Percentiles rank a stretch among this genome's conserved stretches.
Conservation (phyloP, 305 asterid genomes). For the Fraxinus albicans region DNA sequence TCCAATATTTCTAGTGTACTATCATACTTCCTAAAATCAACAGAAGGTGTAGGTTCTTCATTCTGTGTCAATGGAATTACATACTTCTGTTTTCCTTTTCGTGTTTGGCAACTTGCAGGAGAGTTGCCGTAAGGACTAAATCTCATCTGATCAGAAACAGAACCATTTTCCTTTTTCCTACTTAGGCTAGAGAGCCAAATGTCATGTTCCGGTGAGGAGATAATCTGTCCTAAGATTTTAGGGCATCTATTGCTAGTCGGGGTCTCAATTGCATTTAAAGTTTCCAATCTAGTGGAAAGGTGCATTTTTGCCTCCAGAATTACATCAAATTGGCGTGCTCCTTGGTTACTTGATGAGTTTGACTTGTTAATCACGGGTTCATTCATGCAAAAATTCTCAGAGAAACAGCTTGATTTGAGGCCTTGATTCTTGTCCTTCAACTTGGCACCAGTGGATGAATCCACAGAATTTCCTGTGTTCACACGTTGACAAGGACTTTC, state of each 20-base stretch:
- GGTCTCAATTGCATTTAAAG: slow-evolving; percentile 28
- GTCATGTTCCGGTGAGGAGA: slow-evolving; percentile 59
- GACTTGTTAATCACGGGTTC: slow-evolving; percentile 26
- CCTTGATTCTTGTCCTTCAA: slow-evolving; percentile 23
- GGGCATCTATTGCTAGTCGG: slow-evolving; percentile 32
- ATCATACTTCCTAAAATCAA: slow-evolving; percentile 18
- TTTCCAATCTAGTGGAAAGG: slow-evolving; percentile 56
- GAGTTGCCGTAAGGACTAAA: slow-evolving; percentile 29
- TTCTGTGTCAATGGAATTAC: slow-evolving; percentile 28
- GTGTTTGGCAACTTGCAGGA: slow-evolving; percentile 15
- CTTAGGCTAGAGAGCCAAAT: slow-evolving; percentile 42
- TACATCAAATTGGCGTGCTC: slow-evolving; percentile 44
- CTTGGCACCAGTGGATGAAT: slow-evolving; percentile 16
- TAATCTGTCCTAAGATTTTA: slow-evolving; percentile 55
- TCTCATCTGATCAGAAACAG: slow-evolving; percentile 35
- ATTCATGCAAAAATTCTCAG: slow-evolving; percentile 26
- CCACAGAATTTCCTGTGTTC: slow-evolving; percentile 18
- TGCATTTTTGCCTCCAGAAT: slow-evolving; percentile 72
- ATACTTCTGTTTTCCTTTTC: slow-evolving; percentile 24
- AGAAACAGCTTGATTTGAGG: slow-evolving; percentile 19
- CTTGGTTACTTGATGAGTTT: slow-evolving; percentile 30
- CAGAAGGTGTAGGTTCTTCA: slow-evolving; percentile 17
- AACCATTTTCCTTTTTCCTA: slow-evolving; percentile 20
- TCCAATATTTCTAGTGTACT: slow-evolving; percentile 7
- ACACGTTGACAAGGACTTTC: slow-evolving; percentile 26